These are phyloP conservation scores for Xylaria sp. DNA, from an alignment of 2,329 filamentous ascomycete species.

Conservation along the genomic window DNA sequence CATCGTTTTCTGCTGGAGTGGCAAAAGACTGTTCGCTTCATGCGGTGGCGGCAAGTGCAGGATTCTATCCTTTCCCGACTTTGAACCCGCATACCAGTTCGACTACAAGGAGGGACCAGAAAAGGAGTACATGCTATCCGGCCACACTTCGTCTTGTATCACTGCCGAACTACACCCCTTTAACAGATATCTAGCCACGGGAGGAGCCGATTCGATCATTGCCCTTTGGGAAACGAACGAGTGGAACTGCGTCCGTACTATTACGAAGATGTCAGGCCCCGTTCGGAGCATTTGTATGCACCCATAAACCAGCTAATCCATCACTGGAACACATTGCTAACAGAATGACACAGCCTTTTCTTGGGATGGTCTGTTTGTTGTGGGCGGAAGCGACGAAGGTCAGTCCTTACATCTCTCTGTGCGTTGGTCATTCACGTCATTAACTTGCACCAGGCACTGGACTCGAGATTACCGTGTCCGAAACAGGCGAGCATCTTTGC, in stretches of 20 bases:
- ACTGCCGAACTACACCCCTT: conserved; percentile 65
- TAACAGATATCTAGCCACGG: conserved; percentile 66
- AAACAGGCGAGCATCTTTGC: conserved; percentile 68
- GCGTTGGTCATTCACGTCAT: conserved; percentile 10
- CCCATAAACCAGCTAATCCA: not conserved
- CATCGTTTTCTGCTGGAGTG: conserved; percentile 68
- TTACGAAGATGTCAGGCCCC: conserved; percentile 63
- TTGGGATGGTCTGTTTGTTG: conserved; percentile 70
- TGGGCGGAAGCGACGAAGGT: conserved; percentile 70
- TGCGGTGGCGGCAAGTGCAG: conserved; percentile 66
- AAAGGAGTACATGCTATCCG: conserved; percentile 57
- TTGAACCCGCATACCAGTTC: conserved; percentile 50
- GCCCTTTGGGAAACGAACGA: conserved; percentile 72
- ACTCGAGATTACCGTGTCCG: conserved; percentile 64
- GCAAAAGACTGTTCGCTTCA: conserved; percentile 63
- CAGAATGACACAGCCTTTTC: conserved; percentile 54
- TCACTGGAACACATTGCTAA: conserved; percentile 21
- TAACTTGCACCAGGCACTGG: conserved; percentile 44
- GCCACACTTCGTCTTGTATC: conserved; percentile 68
- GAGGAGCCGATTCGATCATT: conserved; percentile 69
- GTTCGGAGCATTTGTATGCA: conserved; percentile 61
- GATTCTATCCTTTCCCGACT: conserved; percentile 62
- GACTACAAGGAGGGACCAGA: conserved; percentile 40
- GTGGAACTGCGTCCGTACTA: conserved; percentile 69
- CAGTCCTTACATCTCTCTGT: conserved; percentile 21